Evolutionary conservation across 805 yeast species (phyloP), one percentile per base, ranked within the genome.

Genomic region (Yarrowia sp.): DNA sequence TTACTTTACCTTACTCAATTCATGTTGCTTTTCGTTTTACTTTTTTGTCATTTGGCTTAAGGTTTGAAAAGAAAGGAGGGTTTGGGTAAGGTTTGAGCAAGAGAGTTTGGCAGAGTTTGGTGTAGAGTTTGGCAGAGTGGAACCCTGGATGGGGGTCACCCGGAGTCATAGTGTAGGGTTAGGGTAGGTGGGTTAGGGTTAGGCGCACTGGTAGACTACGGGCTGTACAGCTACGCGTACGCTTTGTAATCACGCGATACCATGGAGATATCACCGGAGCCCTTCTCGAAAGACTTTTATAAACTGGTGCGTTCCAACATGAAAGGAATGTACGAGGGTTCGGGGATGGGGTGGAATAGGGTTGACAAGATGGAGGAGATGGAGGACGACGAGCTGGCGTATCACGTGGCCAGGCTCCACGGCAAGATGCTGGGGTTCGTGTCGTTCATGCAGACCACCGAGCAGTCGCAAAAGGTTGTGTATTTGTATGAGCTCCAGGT

Each of bases 401-500:
- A 70, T 50, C 42, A 68, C 20, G 43, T 72, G 13, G 69, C 43
- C 10, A 17, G 34, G 6, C 61, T 52, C 1, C 14, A 14, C 6
- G 50, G 33, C 15, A 8, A 43, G 13, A 15, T 58, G 14, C 40
- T 52, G 20, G 61, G 38, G 20, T 74, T 73, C 56, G 70, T 73
- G 8, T 67, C 68, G 65, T 70, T 30, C 66, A 60, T 40, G 66
- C 67, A 44, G n/a, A 74, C 73, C 46, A 61, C 17, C 9, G 67
- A 72, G 17, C 70, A 69, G 7, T 63, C 44, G 12, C 63, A 38
- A 15, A 69, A 67, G 33, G 68, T 69, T n/a, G 49, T 71, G 9
- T 75, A 71, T 56, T 67, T 75, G 33, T 75, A 74, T 61, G 78
- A 75, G 69, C 65, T 75, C 43, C 78, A 75, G 53, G 74, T 74